Evolutionary conservation across 106 monocot species (phyloP).

Genomic region (Dendrobium huoshanense): DNA sequence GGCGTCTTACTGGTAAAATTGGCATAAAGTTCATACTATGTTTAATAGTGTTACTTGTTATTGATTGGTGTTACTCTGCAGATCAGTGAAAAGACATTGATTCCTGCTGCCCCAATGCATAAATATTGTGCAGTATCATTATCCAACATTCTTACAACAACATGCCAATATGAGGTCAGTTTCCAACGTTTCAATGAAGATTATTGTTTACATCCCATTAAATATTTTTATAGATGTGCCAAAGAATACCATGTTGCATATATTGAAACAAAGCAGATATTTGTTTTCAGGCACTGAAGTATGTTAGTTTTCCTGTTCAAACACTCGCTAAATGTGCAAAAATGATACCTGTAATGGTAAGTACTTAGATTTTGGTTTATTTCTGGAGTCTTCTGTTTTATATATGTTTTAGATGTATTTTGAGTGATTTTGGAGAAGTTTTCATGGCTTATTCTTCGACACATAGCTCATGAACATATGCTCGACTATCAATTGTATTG

Average conservation of each 20-base stretch:
- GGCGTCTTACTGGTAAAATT: conserved; percentile 60
- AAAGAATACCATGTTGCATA: not conserved
- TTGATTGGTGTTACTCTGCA: conserved; percentile 10
- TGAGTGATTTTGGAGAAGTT: not conserved
- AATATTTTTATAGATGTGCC: not conserved
- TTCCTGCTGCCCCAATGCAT: conserved; percentile 83
- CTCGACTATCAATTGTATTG: too few relatives aligned
- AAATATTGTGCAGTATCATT: conserved; percentile 75
- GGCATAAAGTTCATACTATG: not conserved
- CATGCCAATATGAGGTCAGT: conserved; percentile 90
- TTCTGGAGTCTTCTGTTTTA: not conserved
- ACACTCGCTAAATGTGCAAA: conserved; percentile 98
- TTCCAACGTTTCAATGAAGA: not conserved
- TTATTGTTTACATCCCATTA: not conserved
- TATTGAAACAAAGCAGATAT: not conserved
- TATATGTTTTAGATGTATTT: conserved; percentile 5
- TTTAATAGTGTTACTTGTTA: not conserved
- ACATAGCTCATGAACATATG: not conserved
- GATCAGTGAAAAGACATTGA: conserved; percentile 76
- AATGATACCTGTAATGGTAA: conserved; percentile 99
- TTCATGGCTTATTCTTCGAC: not conserved
- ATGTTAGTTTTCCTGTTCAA: conserved; percentile 98
- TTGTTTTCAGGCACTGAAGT: conserved; percentile 86
- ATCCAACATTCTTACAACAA: conserved; percentile 93
- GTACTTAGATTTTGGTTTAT: not conserved